Conservation (phyloP, 805 yeast genomes). For the Lipomyces yamanashiensis region DNA sequence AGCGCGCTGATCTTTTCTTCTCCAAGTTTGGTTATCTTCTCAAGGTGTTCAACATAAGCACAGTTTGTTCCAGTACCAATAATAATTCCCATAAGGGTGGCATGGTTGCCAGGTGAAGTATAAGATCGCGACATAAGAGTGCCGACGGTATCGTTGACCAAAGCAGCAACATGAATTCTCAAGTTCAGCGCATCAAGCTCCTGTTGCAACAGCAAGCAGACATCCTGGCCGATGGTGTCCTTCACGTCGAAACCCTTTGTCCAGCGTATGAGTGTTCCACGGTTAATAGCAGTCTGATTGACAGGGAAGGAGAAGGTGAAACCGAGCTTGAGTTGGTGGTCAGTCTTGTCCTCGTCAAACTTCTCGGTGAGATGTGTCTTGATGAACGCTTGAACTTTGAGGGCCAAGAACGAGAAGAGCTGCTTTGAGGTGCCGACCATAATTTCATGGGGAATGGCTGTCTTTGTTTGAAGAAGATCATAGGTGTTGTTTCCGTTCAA, state of each 20-base stretch:
- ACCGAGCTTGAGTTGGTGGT: constrained; percentile 67
- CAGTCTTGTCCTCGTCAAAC: constrained; percentile 41
- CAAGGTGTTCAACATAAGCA: constrained; percentile 81
- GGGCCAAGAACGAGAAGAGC: constrained; percentile 76
- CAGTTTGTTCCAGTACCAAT: constrained; percentile 99
- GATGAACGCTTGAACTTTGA: constrained; percentile 68
- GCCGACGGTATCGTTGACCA: constrained; percentile 96
- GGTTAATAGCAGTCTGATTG: constrained; percentile 75
- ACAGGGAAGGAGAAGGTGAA: constrained; percentile 96
- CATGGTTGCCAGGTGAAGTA: constrained; percentile 59
- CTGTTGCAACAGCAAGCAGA: constrained; percentile 71
- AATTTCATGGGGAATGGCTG: constrained; percentile 75
- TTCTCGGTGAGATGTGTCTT: constrained; percentile 64
- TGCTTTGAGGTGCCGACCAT: constrained; percentile 70
- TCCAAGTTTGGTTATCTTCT: constrained; percentile 75
- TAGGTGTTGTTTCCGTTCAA: constrained; percentile 70
- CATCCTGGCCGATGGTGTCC: constrained; percentile 85
- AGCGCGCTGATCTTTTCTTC: constrained; percentile 44
- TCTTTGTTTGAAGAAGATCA: constrained; percentile 72
- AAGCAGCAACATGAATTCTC: constrained; percentile 72
- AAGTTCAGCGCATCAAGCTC: constrained; percentile 64
- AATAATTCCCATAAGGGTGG: constrained; percentile 84
- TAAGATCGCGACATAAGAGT: constrained; percentile 88
- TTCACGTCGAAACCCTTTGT: constrained; percentile 90
- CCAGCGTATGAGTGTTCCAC: constrained; percentile 90